Base-by-base conservation (phyloP, 2,329 filamentous ascomycete species). In the Paramyrothecium roridum region DNA sequence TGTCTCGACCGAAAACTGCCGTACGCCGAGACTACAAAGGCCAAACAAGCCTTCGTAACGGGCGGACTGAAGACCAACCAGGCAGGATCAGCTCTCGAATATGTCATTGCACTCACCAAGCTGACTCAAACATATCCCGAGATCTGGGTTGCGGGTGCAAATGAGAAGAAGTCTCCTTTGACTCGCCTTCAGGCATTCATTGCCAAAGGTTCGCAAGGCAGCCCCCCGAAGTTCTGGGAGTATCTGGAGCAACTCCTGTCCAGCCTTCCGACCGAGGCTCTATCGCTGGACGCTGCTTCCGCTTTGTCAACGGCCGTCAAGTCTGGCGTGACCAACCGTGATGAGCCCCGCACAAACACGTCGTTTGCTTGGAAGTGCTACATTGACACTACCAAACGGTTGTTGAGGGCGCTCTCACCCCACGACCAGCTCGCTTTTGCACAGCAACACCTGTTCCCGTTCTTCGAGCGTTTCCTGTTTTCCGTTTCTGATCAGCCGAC, bases 171-270 rank as follows among this genome's bases (percentile, higher is more conserved):
- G 55, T 73, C 81, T 1, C 77, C 83, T 0, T 61, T 82, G 2
- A 74, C 76, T 3, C 74, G 87, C 21, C 71, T 99, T 3, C 81
- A 83, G 51, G 77, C 85, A 10, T 95, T 96, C 62, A 76, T 98
- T 8, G 86, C 89, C 58, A 90, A 87, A 63, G 93, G 95, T 3
- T 96, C 93, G 0, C 90, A 97, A 65, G 84, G 86, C n/a, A 88
- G 89, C 3, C 77, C 84, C 0, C 73, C 80, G 3, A 81, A 80
- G 11, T 96, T 87, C 66, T 99, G 95, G 95, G 72, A 79, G 23
- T 83, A 82, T 17, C 69, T 96, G 33, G 77, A 81, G 43, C 75
- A 78, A 30, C 72, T 98, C 0, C 67, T 96, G 7, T 75, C 81
- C 21, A 69, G 86, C 1, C 67, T 93, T 2, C 77, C 88, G 50